Evolutionary conservation across 345 rosid genomes (phyloP).

Genomic region (Salix viminalis): DNA sequence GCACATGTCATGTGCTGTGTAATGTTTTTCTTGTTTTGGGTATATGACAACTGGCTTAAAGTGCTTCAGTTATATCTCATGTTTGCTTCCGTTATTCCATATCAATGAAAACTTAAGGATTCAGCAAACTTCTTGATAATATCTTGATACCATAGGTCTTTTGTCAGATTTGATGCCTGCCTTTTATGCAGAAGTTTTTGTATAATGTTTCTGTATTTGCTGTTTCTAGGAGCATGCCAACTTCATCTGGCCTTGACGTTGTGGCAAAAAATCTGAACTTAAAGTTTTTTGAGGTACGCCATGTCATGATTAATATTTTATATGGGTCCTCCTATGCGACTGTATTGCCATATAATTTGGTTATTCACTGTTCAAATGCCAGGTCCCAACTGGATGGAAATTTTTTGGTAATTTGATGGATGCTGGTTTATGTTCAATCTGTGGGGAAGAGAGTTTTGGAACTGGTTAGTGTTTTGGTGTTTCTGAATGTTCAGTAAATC

Average conservation of each 20-base stretch:
- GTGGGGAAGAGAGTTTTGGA: constrained; percentile 99
- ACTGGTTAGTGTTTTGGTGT: constrained; percentile 56
- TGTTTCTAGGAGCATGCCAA: constrained; percentile 94
- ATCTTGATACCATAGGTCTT: neutral
- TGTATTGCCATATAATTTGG: constrained; percentile 3
- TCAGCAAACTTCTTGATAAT: neutral
- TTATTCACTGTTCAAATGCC: constrained; percentile 22
- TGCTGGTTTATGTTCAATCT: constrained; percentile 89
- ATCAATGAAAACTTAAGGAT: neutral
- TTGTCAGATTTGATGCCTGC: neutral
- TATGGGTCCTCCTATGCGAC: neutral
- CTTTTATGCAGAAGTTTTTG: neutral
- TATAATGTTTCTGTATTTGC: constrained; percentile 11
- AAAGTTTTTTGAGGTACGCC: constrained; percentile 88
- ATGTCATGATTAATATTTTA: neutral
- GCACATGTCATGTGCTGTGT: neutral
- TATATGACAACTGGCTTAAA: neutral
- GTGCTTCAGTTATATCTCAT: neutral
- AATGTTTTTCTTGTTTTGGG: neutral
- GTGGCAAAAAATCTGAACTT: constrained; percentile 80
- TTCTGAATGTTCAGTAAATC: constrained; percentile 1
- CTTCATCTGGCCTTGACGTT: constrained; percentile 98
- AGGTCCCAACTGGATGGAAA: constrained; percentile 99
- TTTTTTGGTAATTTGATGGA: constrained; percentile 99
- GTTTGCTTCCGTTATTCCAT: neutral